Conservation (phyloP, 331 rosid species). For the Dryas integrifolia region DNA sequence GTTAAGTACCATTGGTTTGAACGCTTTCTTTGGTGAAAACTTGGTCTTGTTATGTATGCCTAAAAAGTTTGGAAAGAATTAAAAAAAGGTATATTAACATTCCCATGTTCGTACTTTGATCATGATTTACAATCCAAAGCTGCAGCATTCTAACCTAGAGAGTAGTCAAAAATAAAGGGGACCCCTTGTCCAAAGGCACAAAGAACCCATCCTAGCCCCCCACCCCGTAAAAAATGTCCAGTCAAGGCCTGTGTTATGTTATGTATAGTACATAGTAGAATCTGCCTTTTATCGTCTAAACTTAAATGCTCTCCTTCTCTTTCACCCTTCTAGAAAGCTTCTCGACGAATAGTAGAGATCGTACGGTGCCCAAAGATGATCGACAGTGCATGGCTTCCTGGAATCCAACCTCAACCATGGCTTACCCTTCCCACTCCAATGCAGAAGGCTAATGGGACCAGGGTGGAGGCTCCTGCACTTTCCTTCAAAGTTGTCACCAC, state of each 20-base stretch:
- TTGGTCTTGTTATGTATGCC: no score
- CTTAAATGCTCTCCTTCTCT: not conserved
- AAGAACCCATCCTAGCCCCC: not conserved
- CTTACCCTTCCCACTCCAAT: conserved; percentile 72
- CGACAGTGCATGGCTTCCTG: conserved; percentile 46
- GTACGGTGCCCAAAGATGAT: conserved; percentile 57
- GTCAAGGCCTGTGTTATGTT: not conserved
- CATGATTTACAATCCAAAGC: not conserved
- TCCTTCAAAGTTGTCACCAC: conserved; percentile 68
- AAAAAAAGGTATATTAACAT: no score
- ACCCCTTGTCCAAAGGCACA: not conserved
- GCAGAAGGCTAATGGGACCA: conserved; percentile 55
- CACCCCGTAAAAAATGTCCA: not conserved
- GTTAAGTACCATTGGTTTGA: not conserved
- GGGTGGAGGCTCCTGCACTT: conserved; percentile 54
- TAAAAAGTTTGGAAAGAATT: not conserved
- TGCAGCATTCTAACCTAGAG: not conserved
- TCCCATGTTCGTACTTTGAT: not conserved
- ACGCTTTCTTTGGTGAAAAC: not conserved
- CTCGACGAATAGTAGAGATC: conserved; percentile 52
- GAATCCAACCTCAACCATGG: conserved; percentile 67
- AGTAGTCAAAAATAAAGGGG: not conserved
- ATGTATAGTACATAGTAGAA: not conserved
- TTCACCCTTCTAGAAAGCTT: conserved; percentile 43
- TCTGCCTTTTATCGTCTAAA: not conserved